Evolutionary conservation across 1,284 basidiomycete genomes (phyloP).

Genomic region (Xerocomus minutiporus): DNA sequence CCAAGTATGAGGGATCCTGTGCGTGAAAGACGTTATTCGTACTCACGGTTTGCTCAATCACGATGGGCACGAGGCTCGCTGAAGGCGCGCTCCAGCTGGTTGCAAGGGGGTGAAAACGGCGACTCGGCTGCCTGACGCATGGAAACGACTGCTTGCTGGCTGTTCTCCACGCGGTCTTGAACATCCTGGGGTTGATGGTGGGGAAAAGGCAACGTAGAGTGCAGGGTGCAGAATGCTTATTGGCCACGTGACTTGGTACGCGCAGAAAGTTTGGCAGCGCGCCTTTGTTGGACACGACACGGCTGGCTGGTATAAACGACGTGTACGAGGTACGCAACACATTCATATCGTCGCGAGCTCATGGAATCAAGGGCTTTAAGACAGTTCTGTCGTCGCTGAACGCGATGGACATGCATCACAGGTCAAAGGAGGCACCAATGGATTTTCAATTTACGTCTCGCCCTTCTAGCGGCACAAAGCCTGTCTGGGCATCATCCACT

Average conservation of each 20-base stretch:
- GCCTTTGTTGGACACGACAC: slow-evolving; percentile 14
- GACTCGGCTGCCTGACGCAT: slow-evolving; percentile 22
- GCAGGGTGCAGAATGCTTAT: background rate
- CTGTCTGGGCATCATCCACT: slow-evolving; percentile 49
- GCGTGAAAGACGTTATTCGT: slow-evolving; percentile 4
- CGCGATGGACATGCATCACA: slow-evolving; percentile 31
- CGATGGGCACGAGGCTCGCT: slow-evolving; percentile 77
- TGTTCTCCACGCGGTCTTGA: slow-evolving; percentile 26
- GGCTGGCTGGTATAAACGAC: background rate
- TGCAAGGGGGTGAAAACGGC: slow-evolving; percentile 48
- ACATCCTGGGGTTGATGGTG: slow-evolving; percentile 14
- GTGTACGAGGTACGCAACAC: slow-evolving; percentile 17
- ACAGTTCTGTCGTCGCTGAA: background rate
- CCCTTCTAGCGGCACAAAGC: slow-evolving; percentile 45
- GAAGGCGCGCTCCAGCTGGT: slow-evolving; percentile 43
- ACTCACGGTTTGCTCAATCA: slow-evolving; percentile 87
- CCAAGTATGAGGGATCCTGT: slow-evolving; percentile 11
- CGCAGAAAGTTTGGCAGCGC: slow-evolving; percentile 13
- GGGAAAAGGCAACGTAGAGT: background rate
- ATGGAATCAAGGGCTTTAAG: background rate
- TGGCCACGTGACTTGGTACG: slow-evolving; percentile 23
- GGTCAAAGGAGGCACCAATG: slow-evolving; percentile 77
- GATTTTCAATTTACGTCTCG: slow-evolving; percentile 68
- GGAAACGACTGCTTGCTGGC: slow-evolving; percentile 15
- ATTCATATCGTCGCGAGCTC: background rate